Percentiles rank a stretch among this genome's conserved stretches.
Conservation (phyloP, 2,329 filamentous ascomycete species). For the Chaetomium strumarium region DNA sequence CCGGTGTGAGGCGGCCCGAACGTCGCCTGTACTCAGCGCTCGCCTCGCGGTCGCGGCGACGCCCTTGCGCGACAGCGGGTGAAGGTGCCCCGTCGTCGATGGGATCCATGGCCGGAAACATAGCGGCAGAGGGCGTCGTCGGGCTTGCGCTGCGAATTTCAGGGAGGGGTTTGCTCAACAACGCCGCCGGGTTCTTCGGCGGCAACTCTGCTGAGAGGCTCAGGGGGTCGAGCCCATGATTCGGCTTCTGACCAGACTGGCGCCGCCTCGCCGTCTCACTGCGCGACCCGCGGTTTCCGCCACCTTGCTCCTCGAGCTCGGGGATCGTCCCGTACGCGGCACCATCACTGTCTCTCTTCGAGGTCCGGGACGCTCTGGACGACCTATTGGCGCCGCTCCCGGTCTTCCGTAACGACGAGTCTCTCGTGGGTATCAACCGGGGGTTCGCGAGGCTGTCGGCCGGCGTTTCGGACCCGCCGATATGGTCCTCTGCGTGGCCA, state of each 20-base stretch:
- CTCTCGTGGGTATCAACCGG: slow-evolving; percentile 57
- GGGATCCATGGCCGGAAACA: slow-evolving; percentile 31
- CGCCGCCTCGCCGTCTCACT: slow-evolving; percentile 15
- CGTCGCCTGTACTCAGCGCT: slow-evolving; percentile 42
- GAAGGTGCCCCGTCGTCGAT: slow-evolving; percentile 63
- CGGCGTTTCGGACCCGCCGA: slow-evolving; percentile 9
- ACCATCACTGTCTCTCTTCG: slow-evolving; percentile 43
- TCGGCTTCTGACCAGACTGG: slow-evolving; percentile 12
- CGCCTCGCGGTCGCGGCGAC: slow-evolving; percentile 43
- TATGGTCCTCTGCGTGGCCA: slow-evolving; percentile 26
- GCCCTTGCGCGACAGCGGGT: slow-evolving; percentile 59
- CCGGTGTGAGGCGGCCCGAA: slow-evolving; percentile 46
- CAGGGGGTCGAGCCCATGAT: slow-evolving; percentile 18
- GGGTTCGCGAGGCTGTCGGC: slow-evolving; percentile 33
- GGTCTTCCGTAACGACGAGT: slow-evolving; percentile 61
- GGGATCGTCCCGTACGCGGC: slow-evolving; percentile 35
- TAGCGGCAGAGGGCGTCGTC: slow-evolving; percentile 18
- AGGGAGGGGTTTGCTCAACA: slow-evolving; percentile 13
- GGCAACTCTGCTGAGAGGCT: slow-evolving; percentile 21
- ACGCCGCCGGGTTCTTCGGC: slow-evolving; percentile 11
- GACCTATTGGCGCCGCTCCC: slow-evolving; percentile 48
- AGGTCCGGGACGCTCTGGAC: slow-evolving; percentile 42
- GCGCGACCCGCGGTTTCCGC: slow-evolving; percentile 11
- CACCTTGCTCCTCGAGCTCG: slow-evolving; percentile 23
- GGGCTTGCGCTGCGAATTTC: slow-evolving; percentile 17